Base-by-base conservation (phyloP, 1,139 yeast genomes). In the Geotrichum aggregatum region DNA sequence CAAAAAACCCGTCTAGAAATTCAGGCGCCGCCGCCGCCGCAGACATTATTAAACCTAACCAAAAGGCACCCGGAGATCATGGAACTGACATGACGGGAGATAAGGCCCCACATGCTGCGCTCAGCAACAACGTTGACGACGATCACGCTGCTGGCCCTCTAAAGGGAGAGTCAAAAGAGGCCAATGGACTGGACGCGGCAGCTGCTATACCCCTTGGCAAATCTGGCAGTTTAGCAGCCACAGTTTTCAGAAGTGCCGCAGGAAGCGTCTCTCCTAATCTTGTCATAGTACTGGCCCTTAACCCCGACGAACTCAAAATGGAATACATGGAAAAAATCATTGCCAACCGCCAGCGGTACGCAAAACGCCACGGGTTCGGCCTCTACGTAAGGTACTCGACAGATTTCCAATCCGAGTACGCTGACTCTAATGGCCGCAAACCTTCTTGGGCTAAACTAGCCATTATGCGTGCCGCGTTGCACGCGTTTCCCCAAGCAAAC, bases 301-400 rank as follows among this genome's bases (percentile, higher is more conserved):
- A 89, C 69, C 87, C 80, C 63, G 87, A 82, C 54, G 78, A 75
- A 57, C 84, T 83, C 64, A 80, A 83, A 38, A 63, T 77, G 4
- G 77, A 78, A 10, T 79, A 82, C 33, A 71, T 87, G 55, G 77
- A 82, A 10, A 77, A 78, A 55, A 72, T 88, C 49, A 84, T 87
- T 22, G 91, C 86, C 63, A 88, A 89, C 68, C 76, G 96, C 64
- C 84, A 85, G 31, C 87, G 85, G 63, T 89, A 88, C 63, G 95
- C 95, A 3, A 84, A 83, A 65, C 71, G 71, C 30, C 88, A 87
- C 61, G 77, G 77, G 44, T 88, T 83, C 66, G 96, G 95, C 19
- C 70, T 86, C 21, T 88, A 87, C 63, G 78, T 84, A 34, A 77
- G 95, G 55, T 88, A 94, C 89, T 67, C 75, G 30, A 88, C 87